Evolutionary conservation across 192 early-diverging fungal genomes (phyloP).

Genomic region (Coemansia sp.): DNA sequence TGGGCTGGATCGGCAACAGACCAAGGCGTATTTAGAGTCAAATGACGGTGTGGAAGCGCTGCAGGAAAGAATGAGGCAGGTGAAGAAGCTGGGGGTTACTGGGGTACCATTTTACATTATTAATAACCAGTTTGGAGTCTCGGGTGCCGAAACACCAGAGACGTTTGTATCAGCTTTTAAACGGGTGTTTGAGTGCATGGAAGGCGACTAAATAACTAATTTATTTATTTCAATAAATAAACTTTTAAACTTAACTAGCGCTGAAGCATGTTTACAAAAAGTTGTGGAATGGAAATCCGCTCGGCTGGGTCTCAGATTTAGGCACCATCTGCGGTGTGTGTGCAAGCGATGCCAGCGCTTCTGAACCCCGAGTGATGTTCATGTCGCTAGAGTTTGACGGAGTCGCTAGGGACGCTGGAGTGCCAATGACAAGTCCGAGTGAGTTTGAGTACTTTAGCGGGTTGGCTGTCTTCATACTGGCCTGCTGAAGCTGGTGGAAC

Average conservation of each 20-base stretch:
- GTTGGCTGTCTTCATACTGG: neutral
- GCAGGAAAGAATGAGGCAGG: conserved; percentile 48
- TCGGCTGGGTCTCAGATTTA: neutral
- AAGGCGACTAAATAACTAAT: neutral
- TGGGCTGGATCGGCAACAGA: conserved; percentile 59
- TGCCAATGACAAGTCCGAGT: neutral
- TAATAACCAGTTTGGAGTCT: conserved; percentile 60
- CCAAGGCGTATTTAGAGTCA: conserved; percentile 57
- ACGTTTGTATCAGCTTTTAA: conserved; percentile 62
- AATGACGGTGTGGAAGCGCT: conserved; percentile 58
- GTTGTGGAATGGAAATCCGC: neutral
- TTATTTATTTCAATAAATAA: neutral
- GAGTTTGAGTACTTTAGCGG: neutral
- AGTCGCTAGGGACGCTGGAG: neutral
- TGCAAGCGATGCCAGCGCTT: neutral
- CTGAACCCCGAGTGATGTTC: neutral
- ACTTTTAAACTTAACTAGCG: neutral
- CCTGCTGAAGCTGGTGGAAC: neutral
- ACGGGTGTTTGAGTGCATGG: conserved; percentile 22
- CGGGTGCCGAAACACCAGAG: conserved; percentile 68
- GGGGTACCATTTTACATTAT: conserved; percentile 77
- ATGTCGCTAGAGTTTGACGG: conserved; percentile 1
- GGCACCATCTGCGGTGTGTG: neutral
- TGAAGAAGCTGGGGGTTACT: conserved; percentile 51
- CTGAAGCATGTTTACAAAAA: neutral